Base-by-base conservation (phyloP, 192 early-diverging fungal genomes). In the Coemansia sp. region DNA sequence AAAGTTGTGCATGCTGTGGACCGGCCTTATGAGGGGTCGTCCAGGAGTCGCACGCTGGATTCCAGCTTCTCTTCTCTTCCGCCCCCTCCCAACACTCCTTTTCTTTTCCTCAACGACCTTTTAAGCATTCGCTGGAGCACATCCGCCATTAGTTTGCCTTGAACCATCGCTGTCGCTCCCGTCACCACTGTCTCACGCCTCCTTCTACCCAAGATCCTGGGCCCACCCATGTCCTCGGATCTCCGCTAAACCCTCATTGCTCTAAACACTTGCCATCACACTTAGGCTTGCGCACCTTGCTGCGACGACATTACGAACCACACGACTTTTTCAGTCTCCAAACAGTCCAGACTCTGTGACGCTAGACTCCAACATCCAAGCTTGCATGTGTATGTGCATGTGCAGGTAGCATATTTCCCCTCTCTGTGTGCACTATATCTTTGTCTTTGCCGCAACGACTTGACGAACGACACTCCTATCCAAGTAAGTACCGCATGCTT, bases 371-470 rank as follows among this genome's bases (percentile, higher is more conserved):
- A 33, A 28, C 25, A 14, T 31, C 13, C 6, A 55, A 14, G 14
- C 20, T 55, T 37, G 56, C 56, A 58, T 58, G 56, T 37, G 56
- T 37, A 58, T 58, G 56, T 34, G 56, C 56, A 58, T 37, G 56
- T 37, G 56, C 56, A 34, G 35, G 18, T 58, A 58, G 56, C 56
- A 58, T 58, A 55, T 31, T 26, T 52, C 20, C 20, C 10, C 26
- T n/a, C 14, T 58, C 33, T 58, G 56, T 37, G 56, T 58, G 56
- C 52, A 33, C 52, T 20, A 25, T 33, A 11, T 16, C 52, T 25
- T 53, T 13, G 53, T 18, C 56, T 58, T 21, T 37, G 6, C 34
- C 6, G 16, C 20, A 37, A 37, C 56, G 10, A 21, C 56, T 18
- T 21, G 16, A 37, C 56, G 35, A 58, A 58, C 56, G 20, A 13